Conservation (phyloP, 2,329 filamentous ascomycete species). For the Colletotrichum sp. region DNA sequence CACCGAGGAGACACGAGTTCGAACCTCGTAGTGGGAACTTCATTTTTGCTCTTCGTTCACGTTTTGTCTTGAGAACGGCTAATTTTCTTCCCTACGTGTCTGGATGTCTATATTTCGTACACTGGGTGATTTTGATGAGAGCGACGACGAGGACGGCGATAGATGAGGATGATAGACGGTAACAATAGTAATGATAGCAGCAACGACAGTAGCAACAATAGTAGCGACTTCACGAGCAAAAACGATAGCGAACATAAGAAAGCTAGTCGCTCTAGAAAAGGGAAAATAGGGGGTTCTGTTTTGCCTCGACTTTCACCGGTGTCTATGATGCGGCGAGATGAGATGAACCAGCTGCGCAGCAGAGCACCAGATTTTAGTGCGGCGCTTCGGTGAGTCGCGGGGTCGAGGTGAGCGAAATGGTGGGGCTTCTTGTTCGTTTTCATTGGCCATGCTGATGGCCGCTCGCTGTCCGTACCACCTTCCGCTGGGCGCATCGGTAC, state of each 20-base stretch:
- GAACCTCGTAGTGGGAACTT: conserved; percentile 12
- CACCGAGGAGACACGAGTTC: conserved; percentile 14
- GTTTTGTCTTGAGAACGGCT: no score
- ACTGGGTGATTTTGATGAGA: no score
- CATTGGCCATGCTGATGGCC: no score
- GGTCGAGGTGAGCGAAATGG: background rate
- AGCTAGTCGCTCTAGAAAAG: background rate
- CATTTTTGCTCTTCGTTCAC: background rate
- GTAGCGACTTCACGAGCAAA: fast-evolving
- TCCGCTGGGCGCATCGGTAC: no score
- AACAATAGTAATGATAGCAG: no score
- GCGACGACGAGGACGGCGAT: no score
- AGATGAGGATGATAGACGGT: no score
- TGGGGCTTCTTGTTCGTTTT: no score
- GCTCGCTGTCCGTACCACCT: no score
- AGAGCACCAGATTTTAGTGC: background rate
- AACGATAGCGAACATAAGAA: fast-evolving
- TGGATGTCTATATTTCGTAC: no score
- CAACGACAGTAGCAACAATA: background rate
- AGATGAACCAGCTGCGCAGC: background rate
- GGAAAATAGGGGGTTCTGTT: background rate
- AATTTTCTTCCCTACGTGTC: no score
- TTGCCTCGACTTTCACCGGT: background rate
- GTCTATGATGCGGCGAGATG: background rate
- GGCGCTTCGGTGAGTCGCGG: background rate